Base-by-base conservation (phyloP, 805 yeast genomes). In the Nakazawaea anatomiae region DNA sequence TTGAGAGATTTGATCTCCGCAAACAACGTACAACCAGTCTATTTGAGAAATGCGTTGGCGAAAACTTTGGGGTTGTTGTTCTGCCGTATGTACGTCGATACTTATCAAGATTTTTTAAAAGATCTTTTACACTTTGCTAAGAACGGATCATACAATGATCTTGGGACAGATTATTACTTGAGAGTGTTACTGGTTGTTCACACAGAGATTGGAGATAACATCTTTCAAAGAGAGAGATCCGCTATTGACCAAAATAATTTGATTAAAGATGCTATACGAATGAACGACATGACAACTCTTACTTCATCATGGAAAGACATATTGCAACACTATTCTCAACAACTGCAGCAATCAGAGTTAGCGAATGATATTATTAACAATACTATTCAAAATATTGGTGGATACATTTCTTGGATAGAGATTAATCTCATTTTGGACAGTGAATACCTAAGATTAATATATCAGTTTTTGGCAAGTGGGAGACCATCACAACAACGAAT, bases 401-500 rank as follows among this genome's bases (percentile, higher is more conserved):
- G 82, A 10, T 94, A 87, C 77, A 87, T 90, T 28, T 83, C 91
- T 28, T 94, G 99, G 99, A 89, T 91, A 64, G 95, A 89, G 63
- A 83, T 91, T 54, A 73, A 83, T 50, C 72, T 89, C 58, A 80
- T 92, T 50, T 75, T 90, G 32, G 80, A 80, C 46, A 74, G 77
- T 35, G 78, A 78, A 27, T 83, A 79, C 57, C 70, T 88, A 58
- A 67, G 73, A 30, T 62, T 78, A 38, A 75, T 89, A 44, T 84
- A 81, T 60, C 77, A 75, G 52, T 83, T 77, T 60, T 72, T 89
- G 55, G 60, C 59, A 10, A 50, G 52, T 11, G 49, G 55, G 6
- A 42, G 48, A 41, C 52, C 54, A 14, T 54, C 60, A 8, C 67
- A 65, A 27, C 78, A 80, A 47, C 78, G 84, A 52, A 71, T 78